phyloP scores from a whole-genome alignment of 108 stramenopile genomes.

The Cyclotella kingstonii region DNA sequence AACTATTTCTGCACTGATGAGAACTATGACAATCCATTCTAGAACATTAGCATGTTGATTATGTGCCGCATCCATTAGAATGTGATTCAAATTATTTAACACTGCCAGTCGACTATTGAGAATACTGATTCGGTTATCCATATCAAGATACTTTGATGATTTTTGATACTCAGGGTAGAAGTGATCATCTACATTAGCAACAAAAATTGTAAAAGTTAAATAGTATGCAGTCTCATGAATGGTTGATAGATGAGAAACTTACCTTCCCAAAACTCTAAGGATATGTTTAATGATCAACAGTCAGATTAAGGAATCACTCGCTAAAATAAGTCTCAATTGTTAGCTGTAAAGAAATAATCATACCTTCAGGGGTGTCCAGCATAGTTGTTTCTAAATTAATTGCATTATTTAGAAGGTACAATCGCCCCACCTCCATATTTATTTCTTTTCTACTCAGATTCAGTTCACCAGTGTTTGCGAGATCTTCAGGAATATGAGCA shows the following conservation, averaged over 20 bases:
- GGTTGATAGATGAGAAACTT: background rate
- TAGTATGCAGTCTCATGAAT: background rate
- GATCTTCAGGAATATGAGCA: slow-evolving; percentile 47
- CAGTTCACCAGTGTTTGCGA: slow-evolving; percentile 41
- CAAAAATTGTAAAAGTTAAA: background rate
- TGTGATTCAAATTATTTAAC: slow-evolving; percentile 41
- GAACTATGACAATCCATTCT: slow-evolving; percentile 50
- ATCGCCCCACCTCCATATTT: slow-evolving; percentile 39
- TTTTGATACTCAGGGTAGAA: slow-evolving; percentile 45
- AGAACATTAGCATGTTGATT: slow-evolving; percentile 33
- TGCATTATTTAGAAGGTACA: slow-evolving; percentile 49
- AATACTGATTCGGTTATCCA: slow-evolving; percentile 24
- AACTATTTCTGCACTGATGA: slow-evolving; percentile 40
- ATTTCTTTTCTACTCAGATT: slow-evolving; percentile 41
- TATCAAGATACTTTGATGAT: slow-evolving; percentile 42
- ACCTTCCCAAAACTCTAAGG: slow-evolving; percentile 49
- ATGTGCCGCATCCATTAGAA: slow-evolving; percentile 49
- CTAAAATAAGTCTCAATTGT: background rate
- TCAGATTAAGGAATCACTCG: background rate
- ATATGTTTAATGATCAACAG: background rate
- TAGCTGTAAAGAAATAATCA: background rate
- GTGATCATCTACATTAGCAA: slow-evolving; percentile 32
- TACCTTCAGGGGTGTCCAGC: slow-evolving; percentile 43
- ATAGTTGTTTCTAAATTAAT: slow-evolving; percentile 50
- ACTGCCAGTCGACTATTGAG: slow-evolving; percentile 41